Percentiles rank a stretch among this genome's conserved stretches.
These are phyloP conservation scores for Pholiota microspora DNA, from an alignment of 768 basidiomycete species.

Conservation along the genomic window DNA sequence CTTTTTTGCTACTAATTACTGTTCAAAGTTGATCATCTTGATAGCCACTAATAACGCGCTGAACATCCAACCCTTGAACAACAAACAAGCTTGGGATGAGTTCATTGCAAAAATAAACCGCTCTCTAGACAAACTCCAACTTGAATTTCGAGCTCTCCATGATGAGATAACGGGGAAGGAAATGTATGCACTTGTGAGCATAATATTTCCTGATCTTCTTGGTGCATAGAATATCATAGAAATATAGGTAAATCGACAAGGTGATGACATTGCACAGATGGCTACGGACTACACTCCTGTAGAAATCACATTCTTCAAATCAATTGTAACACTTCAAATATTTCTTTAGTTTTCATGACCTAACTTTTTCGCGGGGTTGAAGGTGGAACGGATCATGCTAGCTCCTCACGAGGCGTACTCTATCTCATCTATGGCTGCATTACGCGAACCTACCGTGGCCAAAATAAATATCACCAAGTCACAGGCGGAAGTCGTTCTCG, in stretches of 20 bases:
- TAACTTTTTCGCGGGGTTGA: background rate
- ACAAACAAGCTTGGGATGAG: constrained; percentile 50
- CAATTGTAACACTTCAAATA: constrained; percentile 45
- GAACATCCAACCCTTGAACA: constrained; percentile 39
- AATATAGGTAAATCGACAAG: constrained; percentile 71
- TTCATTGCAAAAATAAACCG: constrained; percentile 62
- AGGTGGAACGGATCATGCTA: constrained; percentile 89
- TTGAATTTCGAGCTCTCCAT: constrained; percentile 63
- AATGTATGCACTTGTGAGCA: constrained; percentile 67
- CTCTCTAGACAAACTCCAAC: constrained; percentile 64
- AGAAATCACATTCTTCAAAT: constrained; percentile 86
- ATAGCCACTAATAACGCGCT: constrained; percentile 54
- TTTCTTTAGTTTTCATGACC: background rate
- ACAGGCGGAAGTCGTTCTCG: constrained; percentile 69
- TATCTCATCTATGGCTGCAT: constrained; percentile 72
- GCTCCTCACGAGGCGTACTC: constrained; percentile 75
- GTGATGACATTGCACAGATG: constrained; percentile 79
- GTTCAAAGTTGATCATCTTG: constrained; percentile 8
- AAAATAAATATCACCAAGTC: constrained; percentile 70
- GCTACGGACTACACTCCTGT: constrained; percentile 78
- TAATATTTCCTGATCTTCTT: background rate
- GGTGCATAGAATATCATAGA: background rate
- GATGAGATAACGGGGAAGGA: constrained; percentile 66
- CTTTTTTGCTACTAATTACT: background rate
- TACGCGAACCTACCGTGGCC: constrained; percentile 64